Evolutionary conservation across 2,329 filamentous ascomycete species (phyloP).

Genomic region (Ophiostoma quercus): DNA sequence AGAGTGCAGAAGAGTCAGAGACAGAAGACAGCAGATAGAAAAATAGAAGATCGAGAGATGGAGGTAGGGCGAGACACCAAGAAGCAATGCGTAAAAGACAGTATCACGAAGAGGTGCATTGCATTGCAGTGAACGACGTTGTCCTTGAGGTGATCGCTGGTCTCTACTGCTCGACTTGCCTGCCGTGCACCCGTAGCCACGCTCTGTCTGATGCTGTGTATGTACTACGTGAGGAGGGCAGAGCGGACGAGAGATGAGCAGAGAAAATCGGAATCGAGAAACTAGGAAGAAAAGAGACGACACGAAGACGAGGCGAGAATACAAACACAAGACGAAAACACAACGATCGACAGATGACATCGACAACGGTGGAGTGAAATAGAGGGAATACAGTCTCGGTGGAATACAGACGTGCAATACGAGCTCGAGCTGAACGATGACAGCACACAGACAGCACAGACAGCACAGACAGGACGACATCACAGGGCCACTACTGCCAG

Average conservation of each 20-base stretch:
- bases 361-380: background rate
- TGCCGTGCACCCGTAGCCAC: conserved; percentile 5
- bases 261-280: background rate
- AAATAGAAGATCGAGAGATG: too few species aligned
- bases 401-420: conserved; percentile 1
- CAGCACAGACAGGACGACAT: background rate
- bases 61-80: background rate
- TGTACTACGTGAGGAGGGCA: background rate
- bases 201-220: background rate
- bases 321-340: background rate
- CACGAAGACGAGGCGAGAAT: background rate
- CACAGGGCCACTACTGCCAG: too few species aligned
- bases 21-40: background rate
- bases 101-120: background rate
- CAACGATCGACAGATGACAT: background rate
- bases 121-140: conserved; percentile 1
- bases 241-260: background rate
- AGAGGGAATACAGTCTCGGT: background rate
- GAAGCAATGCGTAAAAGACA: background rate
- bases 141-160: background rate
- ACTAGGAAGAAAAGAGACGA: background rate
- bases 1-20: background rate
- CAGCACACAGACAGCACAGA: conserved; percentile 1
- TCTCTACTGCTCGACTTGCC: background rate
- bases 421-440: background rate